Evolutionary conservation across 768 basidiomycete species (phyloP).

Genomic region (Lactifluus piperatus): DNA sequence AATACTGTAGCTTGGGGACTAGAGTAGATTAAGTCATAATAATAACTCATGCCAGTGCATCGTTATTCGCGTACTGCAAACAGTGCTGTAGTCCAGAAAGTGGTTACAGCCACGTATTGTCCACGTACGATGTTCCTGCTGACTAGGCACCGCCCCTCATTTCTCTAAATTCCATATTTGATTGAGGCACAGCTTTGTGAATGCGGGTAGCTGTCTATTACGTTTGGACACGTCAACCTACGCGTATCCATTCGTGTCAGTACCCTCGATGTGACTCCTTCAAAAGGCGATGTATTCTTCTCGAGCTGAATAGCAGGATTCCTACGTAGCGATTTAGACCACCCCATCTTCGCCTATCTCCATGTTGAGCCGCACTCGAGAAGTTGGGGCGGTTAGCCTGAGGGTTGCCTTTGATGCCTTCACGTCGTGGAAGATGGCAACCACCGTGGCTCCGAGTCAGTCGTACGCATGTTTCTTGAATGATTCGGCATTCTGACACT

Average conservation of each 20-base stretch:
- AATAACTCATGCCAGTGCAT: no score
- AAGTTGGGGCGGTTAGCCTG: neutral
- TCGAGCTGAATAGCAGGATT: neutral
- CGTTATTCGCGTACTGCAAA: no score
- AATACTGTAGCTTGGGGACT: no score
- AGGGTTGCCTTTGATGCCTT: neutral
- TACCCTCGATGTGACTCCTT: neutral
- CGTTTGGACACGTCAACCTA: slow-evolving; percentile 9
- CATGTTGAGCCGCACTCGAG: neutral
- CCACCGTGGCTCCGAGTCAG: no score
- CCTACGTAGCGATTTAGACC: neutral
- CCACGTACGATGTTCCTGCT: neutral
- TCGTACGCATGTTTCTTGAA: neutral
- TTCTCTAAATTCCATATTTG: neutral
- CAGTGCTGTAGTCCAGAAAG: no score
- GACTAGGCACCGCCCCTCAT: neutral
- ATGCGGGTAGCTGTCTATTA: neutral
- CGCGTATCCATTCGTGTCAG: neutral
- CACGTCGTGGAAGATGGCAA: neutral
- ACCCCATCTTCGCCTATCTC: neutral
- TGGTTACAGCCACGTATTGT: neutral
- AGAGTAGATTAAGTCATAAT: no score
- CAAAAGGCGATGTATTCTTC: neutral
- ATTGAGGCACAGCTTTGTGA: neutral
- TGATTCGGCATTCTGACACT: neutral